Evolutionary conservation across 345 rosid genomes (phyloP).

Genomic region (Camelina laxa): DNA sequence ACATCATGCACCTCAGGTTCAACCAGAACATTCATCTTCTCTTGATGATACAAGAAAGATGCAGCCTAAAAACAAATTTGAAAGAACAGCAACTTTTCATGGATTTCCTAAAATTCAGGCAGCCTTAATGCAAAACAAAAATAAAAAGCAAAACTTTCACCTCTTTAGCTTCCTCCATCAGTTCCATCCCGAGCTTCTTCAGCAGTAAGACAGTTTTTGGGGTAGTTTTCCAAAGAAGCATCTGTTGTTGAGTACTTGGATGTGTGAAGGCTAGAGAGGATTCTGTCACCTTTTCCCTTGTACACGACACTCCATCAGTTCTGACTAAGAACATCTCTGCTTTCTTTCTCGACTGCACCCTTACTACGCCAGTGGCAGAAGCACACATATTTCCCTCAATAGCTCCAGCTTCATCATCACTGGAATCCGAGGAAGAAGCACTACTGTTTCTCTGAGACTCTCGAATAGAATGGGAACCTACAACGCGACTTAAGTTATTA

Average conservation of each 20-base stretch:
- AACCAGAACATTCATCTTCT: conserved; percentile 93
- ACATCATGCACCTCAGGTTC: conserved; percentile 98
- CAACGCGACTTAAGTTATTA: conserved; percentile 43
- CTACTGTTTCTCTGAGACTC: conserved; percentile 45
- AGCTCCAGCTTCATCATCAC: conserved; percentile 60
- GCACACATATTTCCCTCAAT: conserved; percentile 94
- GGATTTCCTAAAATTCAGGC: conserved; percentile 7
- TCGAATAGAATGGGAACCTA: conserved; percentile 42
- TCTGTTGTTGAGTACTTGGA: conserved; percentile 99
- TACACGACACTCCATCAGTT: conserved; percentile 97
- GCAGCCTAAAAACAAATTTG: conserved; percentile 62
- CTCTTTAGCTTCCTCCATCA: conserved; percentile 97
- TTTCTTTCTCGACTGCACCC: conserved; percentile 94
- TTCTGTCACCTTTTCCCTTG: conserved; percentile 93
- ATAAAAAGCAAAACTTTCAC: conserved; percentile 44
- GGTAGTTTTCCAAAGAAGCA: conserved; percentile 97
- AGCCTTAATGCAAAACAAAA: conserved; percentile 8
- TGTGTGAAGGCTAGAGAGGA: conserved; percentile 95
- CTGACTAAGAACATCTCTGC: conserved; percentile 98
- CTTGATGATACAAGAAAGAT: conserved; percentile 88
- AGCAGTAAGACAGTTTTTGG: conserved; percentile 87
- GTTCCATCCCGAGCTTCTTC: conserved; percentile 91
- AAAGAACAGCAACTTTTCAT: conserved; percentile 9
- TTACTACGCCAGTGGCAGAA: conserved; percentile 95
- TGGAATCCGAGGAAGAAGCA: conserved; percentile 48